A percentile compares a stretch with the other conserved stretches of the same genome.
These are phyloP conservation scores for Penicillium hordei DNA, from an alignment of 2,329 filamentous ascomycete genomes.

Conservation along the genomic window DNA sequence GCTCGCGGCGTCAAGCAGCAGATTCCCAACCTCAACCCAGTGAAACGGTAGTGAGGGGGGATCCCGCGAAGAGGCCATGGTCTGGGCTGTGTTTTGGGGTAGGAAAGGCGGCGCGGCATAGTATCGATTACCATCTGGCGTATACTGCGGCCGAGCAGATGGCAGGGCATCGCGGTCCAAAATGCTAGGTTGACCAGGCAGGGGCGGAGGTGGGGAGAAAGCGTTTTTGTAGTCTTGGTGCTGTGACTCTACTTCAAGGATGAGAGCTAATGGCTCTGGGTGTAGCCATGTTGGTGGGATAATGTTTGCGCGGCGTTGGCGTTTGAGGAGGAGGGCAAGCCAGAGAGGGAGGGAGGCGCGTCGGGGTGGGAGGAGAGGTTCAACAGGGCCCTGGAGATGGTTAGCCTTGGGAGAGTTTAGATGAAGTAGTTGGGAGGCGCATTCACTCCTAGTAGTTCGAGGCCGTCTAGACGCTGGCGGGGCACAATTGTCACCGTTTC, in stretches of 20 bases:
- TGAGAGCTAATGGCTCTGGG: constrained; percentile 68
- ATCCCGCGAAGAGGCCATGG: constrained; percentile 51
- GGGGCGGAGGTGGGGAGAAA: constrained; percentile 75
- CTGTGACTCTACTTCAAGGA: constrained; percentile 79
- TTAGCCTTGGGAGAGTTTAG: not conserved
- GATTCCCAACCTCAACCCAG: constrained; percentile 88
- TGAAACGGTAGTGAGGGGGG: constrained; percentile 72
- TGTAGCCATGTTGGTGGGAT: constrained; percentile 87
- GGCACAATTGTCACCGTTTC: constrained; percentile 91
- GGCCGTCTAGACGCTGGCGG: constrained; percentile 81
- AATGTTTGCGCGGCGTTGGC: constrained; percentile 90
- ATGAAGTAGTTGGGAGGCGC: not conserved
- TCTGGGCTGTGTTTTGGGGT: constrained; percentile 68
- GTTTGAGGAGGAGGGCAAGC: constrained; percentile 92
- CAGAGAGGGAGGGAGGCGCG: constrained; percentile 80
- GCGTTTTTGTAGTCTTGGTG: constrained; percentile 59
- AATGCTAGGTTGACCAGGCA: constrained; percentile 50
- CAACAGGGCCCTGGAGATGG: constrained; percentile 67
- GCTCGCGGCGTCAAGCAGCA: constrained; percentile 77
- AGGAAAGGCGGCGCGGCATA: constrained; percentile 71
- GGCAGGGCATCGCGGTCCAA: constrained; percentile 26
- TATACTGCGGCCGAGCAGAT: constrained; percentile 32
- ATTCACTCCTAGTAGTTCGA: constrained; percentile 78
- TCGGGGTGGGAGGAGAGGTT: constrained; percentile 75
- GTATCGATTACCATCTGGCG: constrained; percentile 43